phyloP scores from a whole-genome alignment of 2,329 filamentous ascomycete species.

The Alternaria sp. region DNA sequence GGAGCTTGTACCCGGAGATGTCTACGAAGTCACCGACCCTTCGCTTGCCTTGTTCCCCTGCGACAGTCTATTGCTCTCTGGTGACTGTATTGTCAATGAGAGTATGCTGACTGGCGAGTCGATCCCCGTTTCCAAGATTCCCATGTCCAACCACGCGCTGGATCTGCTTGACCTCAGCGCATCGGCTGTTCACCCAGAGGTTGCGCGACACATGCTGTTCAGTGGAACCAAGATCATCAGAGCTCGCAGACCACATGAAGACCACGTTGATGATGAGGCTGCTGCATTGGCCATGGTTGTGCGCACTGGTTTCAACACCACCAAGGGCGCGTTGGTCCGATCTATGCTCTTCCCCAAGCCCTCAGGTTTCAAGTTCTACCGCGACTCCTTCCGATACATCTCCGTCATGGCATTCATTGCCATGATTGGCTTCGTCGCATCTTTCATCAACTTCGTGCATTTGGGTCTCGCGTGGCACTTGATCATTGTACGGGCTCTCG shows the following conservation, averaged over 20 bases:
- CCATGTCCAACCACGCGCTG: slow-evolving; percentile 83
- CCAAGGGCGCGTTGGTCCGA: slow-evolving; percentile 91
- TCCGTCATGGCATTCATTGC: slow-evolving; percentile 94
- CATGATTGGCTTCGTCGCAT: slow-evolving; percentile 84
- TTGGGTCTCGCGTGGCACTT: slow-evolving; percentile 86
- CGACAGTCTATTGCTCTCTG: slow-evolving; percentile 88
- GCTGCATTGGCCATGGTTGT: slow-evolving; percentile 92
- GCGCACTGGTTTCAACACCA: slow-evolving; percentile 95
- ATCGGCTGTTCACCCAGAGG: slow-evolving; percentile 81
- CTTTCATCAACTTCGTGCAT: slow-evolving; percentile 91
- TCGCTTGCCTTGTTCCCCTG: slow-evolving; percentile 87
- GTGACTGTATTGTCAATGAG: slow-evolving; percentile 98
- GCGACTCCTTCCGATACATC: slow-evolving; percentile 97
- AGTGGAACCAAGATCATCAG: slow-evolving; percentile 95
- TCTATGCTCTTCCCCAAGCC: slow-evolving; percentile 99
- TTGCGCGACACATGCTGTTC: slow-evolving; percentile 90
- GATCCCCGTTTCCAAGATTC: slow-evolving; percentile 92
- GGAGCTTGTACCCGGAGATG: slow-evolving; percentile 92
- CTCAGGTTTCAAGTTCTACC: slow-evolving; percentile 97
- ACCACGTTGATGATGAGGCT: slow-evolving; percentile 84
- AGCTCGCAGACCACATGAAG: slow-evolving; percentile 85
- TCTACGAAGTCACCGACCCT: slow-evolving; percentile 96
- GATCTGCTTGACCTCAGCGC: slow-evolving; percentile 78
- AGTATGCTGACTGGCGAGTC: slow-evolving; percentile 99
- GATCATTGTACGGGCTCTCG: slow-evolving; percentile 89